phyloP scores from a whole-genome alignment of 202 grass and related monocot genomes.

The Eragrostis tef region DNA sequence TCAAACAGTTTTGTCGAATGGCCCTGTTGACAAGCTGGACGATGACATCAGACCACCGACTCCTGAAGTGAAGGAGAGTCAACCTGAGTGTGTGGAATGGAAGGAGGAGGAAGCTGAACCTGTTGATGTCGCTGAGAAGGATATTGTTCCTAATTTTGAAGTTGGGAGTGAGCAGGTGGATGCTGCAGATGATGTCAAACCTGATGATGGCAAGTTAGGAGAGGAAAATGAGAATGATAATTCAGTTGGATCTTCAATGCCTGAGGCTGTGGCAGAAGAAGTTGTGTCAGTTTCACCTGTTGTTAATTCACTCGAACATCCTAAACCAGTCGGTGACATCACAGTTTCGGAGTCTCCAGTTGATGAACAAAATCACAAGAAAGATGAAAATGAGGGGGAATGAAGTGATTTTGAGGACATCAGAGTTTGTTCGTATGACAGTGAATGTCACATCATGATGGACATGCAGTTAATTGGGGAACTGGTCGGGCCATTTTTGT shows the following conservation, averaged over 20 bases:
- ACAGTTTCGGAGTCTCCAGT: constrained; percentile 3
- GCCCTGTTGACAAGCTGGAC: constrained; percentile 36
- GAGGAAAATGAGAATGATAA: constrained; percentile 34
- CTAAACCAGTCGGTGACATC: constrained; percentile 20
- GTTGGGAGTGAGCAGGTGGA: constrained; percentile 34
- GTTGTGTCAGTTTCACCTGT: constrained; percentile 5
- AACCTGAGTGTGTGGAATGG: constrained; percentile 54
- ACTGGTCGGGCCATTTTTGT: constrained; percentile 28
- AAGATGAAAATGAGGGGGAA: constrained; percentile 10
- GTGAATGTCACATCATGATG: constrained; percentile 37
- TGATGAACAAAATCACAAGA: constrained; percentile 40
- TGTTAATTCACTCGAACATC: constrained; percentile 6
- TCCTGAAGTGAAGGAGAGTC: constrained; percentile 55
- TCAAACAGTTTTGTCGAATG: constrained; percentile 34
- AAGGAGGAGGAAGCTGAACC: constrained; percentile 52
- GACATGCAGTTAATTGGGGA: constrained; percentile 33
- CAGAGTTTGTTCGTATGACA: constrained; percentile 37
- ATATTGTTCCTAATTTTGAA: constrained; percentile 39
- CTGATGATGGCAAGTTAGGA: constrained; percentile 25
- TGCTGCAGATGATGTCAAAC: constrained; percentile 23
- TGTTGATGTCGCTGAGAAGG: constrained; percentile 34
- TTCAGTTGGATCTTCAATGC: constrained; percentile 14
- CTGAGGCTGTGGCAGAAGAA: constrained; percentile 31
- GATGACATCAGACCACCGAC: constrained; percentile 53
- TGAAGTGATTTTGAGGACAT: constrained; percentile 24